Evolutionary conservation across 2,329 filamentous ascomycete species (phyloP).

Genomic region (Cytospora chrysosperma): DNA sequence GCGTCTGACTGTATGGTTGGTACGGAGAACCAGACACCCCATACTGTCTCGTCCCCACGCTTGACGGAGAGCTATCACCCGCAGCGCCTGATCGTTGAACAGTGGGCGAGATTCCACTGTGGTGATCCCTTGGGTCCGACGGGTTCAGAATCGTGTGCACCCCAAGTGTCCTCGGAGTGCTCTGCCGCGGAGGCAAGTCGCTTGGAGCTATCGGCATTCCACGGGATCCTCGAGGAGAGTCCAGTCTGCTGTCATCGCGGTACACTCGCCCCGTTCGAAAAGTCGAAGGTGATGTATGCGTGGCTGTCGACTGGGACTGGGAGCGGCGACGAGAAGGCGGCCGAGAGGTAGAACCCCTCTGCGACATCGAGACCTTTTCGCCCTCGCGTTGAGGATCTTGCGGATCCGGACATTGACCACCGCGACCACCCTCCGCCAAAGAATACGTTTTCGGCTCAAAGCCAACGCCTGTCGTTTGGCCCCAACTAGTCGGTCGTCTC

Average conservation of each 20-base stretch:
- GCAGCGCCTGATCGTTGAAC: conserved; percentile 26
- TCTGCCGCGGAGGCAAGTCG: conserved; percentile 32
- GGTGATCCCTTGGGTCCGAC: conserved; percentile 32
- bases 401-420: conserved; percentile 58
- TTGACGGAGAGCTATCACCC: conserved; percentile 26
- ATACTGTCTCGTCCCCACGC: conserved; percentile 28
- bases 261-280: conserved; percentile 32
- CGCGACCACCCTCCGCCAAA: conserved; percentile 29
- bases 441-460: conserved; percentile 26
- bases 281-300: conserved; percentile 31
- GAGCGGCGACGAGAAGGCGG: conserved; percentile 53
- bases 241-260: conserved; percentile 33
- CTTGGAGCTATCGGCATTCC: conserved; percentile 32
- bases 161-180: conserved; percentile 38
- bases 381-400: conserved; percentile 51
- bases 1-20: conserved; percentile 15
- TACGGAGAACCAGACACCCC: conserved; percentile 27
- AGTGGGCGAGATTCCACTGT: conserved; percentile 24
- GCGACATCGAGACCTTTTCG: conserved; percentile 64
- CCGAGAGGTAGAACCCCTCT: conserved; percentile 56
- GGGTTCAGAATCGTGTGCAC: conserved; percentile 48
- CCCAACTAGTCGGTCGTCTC: conserved; percentile 11
- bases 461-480: conserved; percentile 21
- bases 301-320: conserved; percentile 43
- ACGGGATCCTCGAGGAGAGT: conserved; percentile 31